Percentiles rank a stretch among this genome's conserved stretches.
Conservation (phyloP, 441 rosid genomes). For the Melastoma candidum region DNA sequence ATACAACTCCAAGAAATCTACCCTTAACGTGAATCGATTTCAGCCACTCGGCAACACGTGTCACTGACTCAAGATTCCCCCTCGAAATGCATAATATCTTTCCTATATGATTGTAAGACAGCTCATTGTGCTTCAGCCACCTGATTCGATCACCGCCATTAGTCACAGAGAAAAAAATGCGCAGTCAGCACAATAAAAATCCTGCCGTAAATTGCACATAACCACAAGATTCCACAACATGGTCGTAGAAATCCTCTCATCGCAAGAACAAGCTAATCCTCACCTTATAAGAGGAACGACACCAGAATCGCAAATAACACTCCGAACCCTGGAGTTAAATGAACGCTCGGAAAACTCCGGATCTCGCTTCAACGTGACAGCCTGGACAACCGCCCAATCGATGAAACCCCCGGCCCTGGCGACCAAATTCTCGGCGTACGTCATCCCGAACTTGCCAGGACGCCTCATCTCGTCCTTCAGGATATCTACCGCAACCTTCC, state of each 20-base stretch:
- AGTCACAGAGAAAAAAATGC: neutral
- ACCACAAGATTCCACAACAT: no score
- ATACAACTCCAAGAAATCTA: constrained; percentile 59
- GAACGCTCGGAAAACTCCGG: constrained; percentile 41
- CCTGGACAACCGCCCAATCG: constrained; percentile 69
- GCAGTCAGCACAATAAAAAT: neutral
- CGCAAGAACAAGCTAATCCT: no score
- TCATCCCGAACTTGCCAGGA: constrained; percentile 68
- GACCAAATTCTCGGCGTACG: constrained; percentile 59
- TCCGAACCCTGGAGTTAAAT: constrained; percentile 49
- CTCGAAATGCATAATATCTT: constrained; percentile 59
- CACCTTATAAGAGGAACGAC: constrained; percentile 77
- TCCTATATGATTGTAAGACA: constrained; percentile 65
- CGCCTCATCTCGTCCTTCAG: constrained; percentile 49
- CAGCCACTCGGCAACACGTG: constrained; percentile 54
- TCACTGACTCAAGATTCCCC: constrained; percentile 61
- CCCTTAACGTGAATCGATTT: constrained; percentile 68
- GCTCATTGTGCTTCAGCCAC: constrained; percentile 85
- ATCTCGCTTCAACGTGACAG: constrained; percentile 58
- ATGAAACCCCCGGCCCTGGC: constrained; percentile 42
- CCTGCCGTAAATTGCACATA: no score
- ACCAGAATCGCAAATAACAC: constrained; percentile 45
- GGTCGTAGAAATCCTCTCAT: no score
- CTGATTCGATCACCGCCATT: constrained; percentile 24
- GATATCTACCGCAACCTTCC: constrained; percentile 66